Evolutionary conservation across 805 yeast species (phyloP), one percentile per base, ranked within the genome.

Genomic region (Wickerhamomyces bisporus): DNA sequence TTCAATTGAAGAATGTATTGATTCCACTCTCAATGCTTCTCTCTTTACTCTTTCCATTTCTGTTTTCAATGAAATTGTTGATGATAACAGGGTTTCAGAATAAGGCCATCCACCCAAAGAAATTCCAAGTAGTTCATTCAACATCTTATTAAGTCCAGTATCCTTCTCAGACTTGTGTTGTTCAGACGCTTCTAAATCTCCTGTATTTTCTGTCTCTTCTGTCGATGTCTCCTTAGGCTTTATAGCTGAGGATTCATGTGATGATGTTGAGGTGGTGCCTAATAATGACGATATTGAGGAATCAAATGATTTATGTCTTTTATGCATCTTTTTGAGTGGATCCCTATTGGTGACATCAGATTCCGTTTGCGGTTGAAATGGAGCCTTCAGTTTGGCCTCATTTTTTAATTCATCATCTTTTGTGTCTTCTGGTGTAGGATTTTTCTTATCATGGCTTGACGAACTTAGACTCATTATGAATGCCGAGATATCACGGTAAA

Each of bases 11-110:
- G 61, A 52, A 3, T 54, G 47, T 5, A 63, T 53, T 13, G 57
- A 49, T 14, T 57, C 57, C 18, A 57, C 49, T 41, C 54, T 62
- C 15, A 60, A 41, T 14, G 53, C 36, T 32, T 65, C 67, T 36
- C 62, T 68, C 41, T 54, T 64, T 3, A 72, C 65, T 26, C 52
- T 53, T 42, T 68, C 71, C 41, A 66, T 66, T 36, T 67, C 73
- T 4, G 60, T 51, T 41, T 62, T 65, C 28, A 61, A 52, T 15
- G 45, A 40, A 11, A 70, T 48, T 5, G 65, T 52, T 17, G 65
- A 62, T 12, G 55, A 43, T 11, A 68, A 45, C 0, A 69, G 55
- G 8, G 62, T 62, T n/a, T 55, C 50, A n/a, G 60, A 58, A 43
- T 61, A 66, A 5, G 69, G 66, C 68, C 68, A 64, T 5, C 49